Evolutionary conservation across 2,329 filamentous ascomycete genomes (phyloP).

Genomic region (Penicillium sp.): DNA sequence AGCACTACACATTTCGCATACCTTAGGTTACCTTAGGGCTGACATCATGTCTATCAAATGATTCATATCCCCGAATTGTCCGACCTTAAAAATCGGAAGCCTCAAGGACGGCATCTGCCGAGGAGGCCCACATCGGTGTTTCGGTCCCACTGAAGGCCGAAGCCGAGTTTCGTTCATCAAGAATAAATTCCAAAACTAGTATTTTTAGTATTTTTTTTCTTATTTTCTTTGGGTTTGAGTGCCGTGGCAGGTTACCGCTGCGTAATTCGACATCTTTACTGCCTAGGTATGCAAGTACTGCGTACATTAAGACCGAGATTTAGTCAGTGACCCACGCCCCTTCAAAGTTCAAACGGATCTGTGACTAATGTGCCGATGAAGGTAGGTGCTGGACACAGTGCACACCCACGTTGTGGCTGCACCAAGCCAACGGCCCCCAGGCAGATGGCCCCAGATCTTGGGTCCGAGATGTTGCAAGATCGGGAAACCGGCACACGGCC

Average conservation of each 20-base stretch:
- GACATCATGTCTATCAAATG: too few relatives aligned
- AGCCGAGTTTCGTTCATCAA: not conserved
- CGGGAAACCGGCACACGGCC: slow-evolving; percentile 3
- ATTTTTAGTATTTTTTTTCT: not conserved
- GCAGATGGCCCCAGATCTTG: not conserved
- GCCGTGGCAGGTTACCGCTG: not conserved
- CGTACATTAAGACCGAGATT: too few relatives aligned
- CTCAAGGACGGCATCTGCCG: not conserved
- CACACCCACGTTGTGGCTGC: not conserved
- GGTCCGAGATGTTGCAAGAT: not conserved
- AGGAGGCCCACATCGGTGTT: slow-evolving; percentile 1
- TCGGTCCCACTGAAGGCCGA: slow-evolving; percentile 14
- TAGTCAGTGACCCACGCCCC: not conserved
- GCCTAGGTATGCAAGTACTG: not conserved
- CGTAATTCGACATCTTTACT: not conserved
- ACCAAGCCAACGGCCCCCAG: not conserved
- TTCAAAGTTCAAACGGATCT: not conserved
- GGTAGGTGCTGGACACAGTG: too few relatives aligned
- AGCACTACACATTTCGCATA: too few relatives aligned
- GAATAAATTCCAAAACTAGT: not conserved
- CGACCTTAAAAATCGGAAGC: not conserved
- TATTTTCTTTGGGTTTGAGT: not conserved
- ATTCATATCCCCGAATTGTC: not conserved
- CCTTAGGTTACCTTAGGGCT: too few relatives aligned
- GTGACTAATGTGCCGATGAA: not conserved